These are phyloP conservation scores for Leptomonas pyrrhocoris DNA, from an alignment of 208 protist genomes.

Conservation along the genomic window DNA sequence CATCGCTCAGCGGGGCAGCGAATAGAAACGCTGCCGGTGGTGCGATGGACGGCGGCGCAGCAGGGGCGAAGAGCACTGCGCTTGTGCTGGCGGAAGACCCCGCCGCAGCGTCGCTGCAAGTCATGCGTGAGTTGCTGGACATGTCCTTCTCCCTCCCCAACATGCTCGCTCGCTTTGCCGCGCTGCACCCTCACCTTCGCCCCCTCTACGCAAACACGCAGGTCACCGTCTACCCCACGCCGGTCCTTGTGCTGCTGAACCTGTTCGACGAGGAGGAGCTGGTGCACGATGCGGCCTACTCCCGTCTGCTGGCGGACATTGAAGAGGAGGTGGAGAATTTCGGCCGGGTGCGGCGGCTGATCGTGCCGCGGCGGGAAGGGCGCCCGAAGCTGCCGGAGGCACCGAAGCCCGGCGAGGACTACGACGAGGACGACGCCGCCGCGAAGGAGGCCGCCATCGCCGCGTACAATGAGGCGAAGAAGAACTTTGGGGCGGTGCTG, in stretches of 20 bases:
- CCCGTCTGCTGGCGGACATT: slow-evolving; percentile 70
- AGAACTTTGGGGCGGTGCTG: slow-evolving; percentile 50
- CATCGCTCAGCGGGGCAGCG: neutral
- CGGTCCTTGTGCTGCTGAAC: slow-evolving; percentile 84
- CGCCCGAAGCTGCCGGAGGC: slow-evolving; percentile 59
- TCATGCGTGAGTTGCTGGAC: slow-evolving; percentile 74
- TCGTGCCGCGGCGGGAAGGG: slow-evolving; percentile 78
- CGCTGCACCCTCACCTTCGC: slow-evolving; percentile 68
- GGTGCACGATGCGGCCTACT: slow-evolving; percentile 70
- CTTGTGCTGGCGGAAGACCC: slow-evolving; percentile 54
- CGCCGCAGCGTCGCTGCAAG: slow-evolving; percentile 47
- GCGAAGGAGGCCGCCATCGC: slow-evolving; percentile 38
- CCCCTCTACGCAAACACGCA: slow-evolving; percentile 72
- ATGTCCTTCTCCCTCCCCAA: slow-evolving; percentile 59
- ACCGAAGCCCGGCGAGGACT: slow-evolving; percentile 44
- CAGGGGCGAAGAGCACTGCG: slow-evolving; percentile 10
- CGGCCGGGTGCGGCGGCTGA: slow-evolving; percentile 77
- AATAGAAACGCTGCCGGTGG: slow-evolving; percentile 7
- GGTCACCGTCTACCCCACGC: slow-evolving; percentile 79
- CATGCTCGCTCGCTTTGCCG: slow-evolving; percentile 60
- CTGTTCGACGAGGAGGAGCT: slow-evolving; percentile 90
- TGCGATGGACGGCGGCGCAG: neutral
- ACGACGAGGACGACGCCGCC: slow-evolving; percentile 27
- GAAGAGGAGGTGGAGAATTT: slow-evolving; percentile 83
- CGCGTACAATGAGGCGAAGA: slow-evolving; percentile 52